Evolutionary conservation across 768 basidiomycete genomes (phyloP).

Genomic region (Lactifluus piperatus): DNA sequence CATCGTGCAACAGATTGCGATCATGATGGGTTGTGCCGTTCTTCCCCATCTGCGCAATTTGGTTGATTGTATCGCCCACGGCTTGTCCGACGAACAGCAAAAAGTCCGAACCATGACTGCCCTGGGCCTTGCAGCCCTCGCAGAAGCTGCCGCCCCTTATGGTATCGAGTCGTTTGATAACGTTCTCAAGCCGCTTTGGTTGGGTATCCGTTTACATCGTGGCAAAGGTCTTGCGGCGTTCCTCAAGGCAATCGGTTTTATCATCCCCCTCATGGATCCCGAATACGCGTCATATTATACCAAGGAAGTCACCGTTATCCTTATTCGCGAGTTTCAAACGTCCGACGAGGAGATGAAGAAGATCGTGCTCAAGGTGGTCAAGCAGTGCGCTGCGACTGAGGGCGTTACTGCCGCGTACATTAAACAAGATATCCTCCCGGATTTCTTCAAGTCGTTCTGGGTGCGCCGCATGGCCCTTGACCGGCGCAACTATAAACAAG

Average conservation of each 20-base stretch:
- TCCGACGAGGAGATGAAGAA: conserved; percentile 99
- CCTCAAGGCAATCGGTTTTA: conserved; percentile 97
- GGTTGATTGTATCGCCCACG: conserved; percentile 92
- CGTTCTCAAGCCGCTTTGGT: conserved; percentile 90
- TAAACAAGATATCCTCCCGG: conserved; percentile 94
- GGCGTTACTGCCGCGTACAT: conserved; percentile 95
- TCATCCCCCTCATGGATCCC: conserved; percentile 99
- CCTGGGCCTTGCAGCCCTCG: conserved; percentile 82
- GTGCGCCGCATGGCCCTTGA: conserved; percentile 97
- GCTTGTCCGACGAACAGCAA: conserved; percentile 89
- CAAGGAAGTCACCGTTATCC: conserved; percentile 93
- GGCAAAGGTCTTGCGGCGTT: conserved; percentile 94
- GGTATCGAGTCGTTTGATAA: conserved; percentile 99
- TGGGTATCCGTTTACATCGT: conserved; percentile 89
- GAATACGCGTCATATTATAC: conserved; percentile 99
- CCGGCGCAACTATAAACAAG: conserved; percentile 90
- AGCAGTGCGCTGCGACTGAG: conserved; percentile 97
- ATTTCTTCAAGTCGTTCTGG: conserved; percentile 99
- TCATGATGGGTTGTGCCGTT: conserved; percentile 99
- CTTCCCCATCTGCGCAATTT: conserved; percentile 94
- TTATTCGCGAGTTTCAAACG: conserved; percentile 97
- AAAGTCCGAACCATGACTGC: conserved; percentile 97
- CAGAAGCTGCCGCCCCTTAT: conserved; percentile 95
- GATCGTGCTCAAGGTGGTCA: conserved; percentile 97
- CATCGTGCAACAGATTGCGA: conserved; percentile 98